phyloP scores from a whole-genome alignment of 1,284 basidiomycete species.

The Cerrena zonata region DNA sequence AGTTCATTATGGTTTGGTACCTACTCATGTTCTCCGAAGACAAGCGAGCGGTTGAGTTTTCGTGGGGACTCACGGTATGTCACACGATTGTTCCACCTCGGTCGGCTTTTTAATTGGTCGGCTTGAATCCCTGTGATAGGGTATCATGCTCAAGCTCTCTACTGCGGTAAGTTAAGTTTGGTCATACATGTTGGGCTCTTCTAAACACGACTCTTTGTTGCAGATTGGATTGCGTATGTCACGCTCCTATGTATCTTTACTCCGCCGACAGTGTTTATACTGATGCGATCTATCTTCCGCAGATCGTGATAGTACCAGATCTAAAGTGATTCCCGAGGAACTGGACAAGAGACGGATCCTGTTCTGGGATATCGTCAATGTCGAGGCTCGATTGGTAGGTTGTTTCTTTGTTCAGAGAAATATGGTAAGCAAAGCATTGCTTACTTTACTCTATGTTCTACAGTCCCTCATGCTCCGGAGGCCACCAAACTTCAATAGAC shows the following conservation, averaged over 20 bases:
- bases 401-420: neutral
- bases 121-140: slow-evolving; percentile 15
- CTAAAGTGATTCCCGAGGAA: slow-evolving; percentile 48
- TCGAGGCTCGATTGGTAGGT: slow-evolving; percentile 47
- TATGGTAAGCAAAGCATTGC: no score
- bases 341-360: slow-evolving; percentile 48
- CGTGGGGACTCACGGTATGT: slow-evolving; percentile 60
- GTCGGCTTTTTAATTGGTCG: slow-evolving; percentile 5
- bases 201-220: slow-evolving; percentile 14
- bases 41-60: slow-evolving; percentile 59
- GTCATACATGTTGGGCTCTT: slow-evolving; percentile 2
- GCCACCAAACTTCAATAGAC: slow-evolving; percentile 24
- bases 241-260: slow-evolving; percentile 8
- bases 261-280: slow-evolving; percentile 7
- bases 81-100: neutral
- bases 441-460: no score
- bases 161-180: slow-evolving; percentile 45
- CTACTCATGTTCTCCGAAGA: slow-evolving; percentile 64
- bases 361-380: slow-evolving; percentile 54
- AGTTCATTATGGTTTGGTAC: slow-evolving; percentile 72
- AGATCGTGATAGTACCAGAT: slow-evolving; percentile 56
- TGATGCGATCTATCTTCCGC: slow-evolving; percentile 9
- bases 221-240: slow-evolving; percentile 56
- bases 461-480: slow-evolving; percentile 27
- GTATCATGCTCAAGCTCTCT: slow-evolving; percentile 29